A percentile compares a stretch with the other conserved stretches of the same genome.
Evolutionary conservation across 1,284 basidiomycete genomes (phyloP).

Genomic region (Marasmius fiardii): DNA sequence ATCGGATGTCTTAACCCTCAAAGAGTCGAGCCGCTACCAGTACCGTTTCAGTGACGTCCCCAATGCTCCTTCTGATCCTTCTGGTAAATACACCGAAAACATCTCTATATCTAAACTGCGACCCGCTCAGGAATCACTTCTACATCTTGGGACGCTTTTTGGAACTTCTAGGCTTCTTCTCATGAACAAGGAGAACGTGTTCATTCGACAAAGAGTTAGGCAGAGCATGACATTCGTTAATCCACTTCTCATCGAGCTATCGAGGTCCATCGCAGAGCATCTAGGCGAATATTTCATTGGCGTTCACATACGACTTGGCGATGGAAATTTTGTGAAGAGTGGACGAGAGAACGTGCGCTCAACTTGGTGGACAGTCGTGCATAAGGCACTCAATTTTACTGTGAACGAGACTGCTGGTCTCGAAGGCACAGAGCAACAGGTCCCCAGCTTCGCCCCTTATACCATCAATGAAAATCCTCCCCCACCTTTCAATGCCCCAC

Average conservation of each 20-base stretch:
- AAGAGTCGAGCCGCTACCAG: constrained; percentile 57
- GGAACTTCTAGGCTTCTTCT: constrained; percentile 64
- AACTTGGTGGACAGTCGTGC: constrained; percentile 58
- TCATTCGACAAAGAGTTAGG: constrained; percentile 43
- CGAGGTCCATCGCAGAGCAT: constrained; percentile 35
- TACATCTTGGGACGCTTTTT: constrained; percentile 68
- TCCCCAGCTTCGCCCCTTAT: neutral
- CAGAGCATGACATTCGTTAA: constrained; percentile 52
- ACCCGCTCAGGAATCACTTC: constrained; percentile 37
- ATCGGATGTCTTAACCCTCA: constrained; percentile 43
- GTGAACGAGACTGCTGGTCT: constrained; percentile 35
- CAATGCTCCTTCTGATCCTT: constrained; percentile 21
- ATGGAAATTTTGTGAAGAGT: constrained; percentile 53
- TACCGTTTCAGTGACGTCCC: constrained; percentile 60
- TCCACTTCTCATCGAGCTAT: constrained; percentile 36
- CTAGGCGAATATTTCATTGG: constrained; percentile 58
- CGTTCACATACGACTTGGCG: constrained; percentile 64
- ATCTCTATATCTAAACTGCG: constrained; percentile 43
- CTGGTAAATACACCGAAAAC: constrained; percentile 39
- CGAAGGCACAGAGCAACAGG: constrained; percentile 25
- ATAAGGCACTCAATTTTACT: constrained; percentile 36
- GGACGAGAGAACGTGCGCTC: constrained; percentile 38
- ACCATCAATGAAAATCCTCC: constrained; percentile 1
- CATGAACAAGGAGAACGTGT: constrained; percentile 31
- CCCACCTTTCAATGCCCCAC: neutral